Base-by-base conservation (phyloP, 148 eudicot species). In the Fagopyrum tataricum region DNA sequence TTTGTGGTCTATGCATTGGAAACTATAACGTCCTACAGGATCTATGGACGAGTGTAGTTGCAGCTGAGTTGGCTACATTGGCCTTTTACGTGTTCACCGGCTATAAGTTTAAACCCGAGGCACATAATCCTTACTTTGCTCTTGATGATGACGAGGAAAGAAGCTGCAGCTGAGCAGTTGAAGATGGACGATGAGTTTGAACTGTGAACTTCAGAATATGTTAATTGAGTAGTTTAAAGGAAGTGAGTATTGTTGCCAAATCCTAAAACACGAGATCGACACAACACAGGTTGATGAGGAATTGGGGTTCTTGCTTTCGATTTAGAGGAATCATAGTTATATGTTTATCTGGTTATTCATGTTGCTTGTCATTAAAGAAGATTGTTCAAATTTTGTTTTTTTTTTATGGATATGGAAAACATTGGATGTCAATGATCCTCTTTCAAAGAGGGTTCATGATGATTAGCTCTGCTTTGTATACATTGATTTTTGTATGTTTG, bases 61-160 rank as follows among this genome's bases (percentile, higher is more conserved):
- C 92, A 0, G 90, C 82, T 8, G 96, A 70, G 49, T 46, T 70
- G 71, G 97, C 90, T 1, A 91, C 92, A 2, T 87, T 91, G 21
- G 90, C 87, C 8, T 91, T 89, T 79, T 89, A 89, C 72, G 85
- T 79, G 44, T 87, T 87, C 59, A 91, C 92, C 0, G 90, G 89
- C 24, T 89, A 78, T 46, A 91, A 83, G 76, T 91, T 91, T 67
- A 85, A 74, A 88, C 94, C 94, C 0, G 87, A 86, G 82, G 85
- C 84, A 2, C 91, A 89, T 67, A 91, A 91, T 75, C 92, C 90
- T 3, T 89, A 91, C 76, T 87, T 91, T 64, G 94, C 84, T 1
- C 74, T 91, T 26, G 94, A 89, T 67, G 95, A 89, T 69, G 92
- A 86, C 2, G 97, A 91, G 78, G 95, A 89, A 89, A 58, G 95